These are phyloP conservation scores for Heimioporus sp. DNA, from an alignment of 768 basidiomycete species.

Conservation along the genomic window DNA sequence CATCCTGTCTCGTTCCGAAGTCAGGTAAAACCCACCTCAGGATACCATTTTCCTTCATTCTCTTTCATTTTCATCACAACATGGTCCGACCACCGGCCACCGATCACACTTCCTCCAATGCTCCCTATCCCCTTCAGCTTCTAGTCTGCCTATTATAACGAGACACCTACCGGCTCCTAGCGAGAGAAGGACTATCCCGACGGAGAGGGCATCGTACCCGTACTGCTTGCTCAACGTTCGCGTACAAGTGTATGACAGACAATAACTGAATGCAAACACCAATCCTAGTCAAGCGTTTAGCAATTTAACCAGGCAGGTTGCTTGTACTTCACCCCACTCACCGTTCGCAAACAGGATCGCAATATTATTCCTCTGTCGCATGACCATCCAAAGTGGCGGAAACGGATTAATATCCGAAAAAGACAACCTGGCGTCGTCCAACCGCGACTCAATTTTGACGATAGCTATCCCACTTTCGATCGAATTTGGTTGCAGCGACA, in stretches of 20 bases:
- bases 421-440: conserved; percentile 47
- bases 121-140: conserved; percentile 34
- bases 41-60: conserved; percentile 48
- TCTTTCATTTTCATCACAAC: conserved; percentile 41
- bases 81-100: conserved; percentile 59
- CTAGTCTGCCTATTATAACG: not conserved
- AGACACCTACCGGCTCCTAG: conserved; percentile 60
- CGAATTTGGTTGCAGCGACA: conserved; percentile 8
- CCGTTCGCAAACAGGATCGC: conserved; percentile 46
- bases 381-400: conserved; percentile 54
- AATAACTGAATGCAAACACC: conserved; percentile 68
- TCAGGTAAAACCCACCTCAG: conserved; percentile 53
- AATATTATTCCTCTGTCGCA: conserved; percentile 66
- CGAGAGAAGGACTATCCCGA: conserved; percentile 74
- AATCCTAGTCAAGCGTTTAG: conserved; percentile 45
- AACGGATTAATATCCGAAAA: conserved; percentile 76
- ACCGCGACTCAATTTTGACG: conserved; percentile 10
- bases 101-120: conserved; percentile 51
- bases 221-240: conserved; percentile 66
- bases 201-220: conserved; percentile 61
- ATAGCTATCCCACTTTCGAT: conserved; percentile 23
- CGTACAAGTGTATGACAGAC: conserved; percentile 70
- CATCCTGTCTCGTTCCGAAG: not conserved
- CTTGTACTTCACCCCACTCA: not conserved
- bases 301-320: not conserved